Percentiles rank a stretch among this genome's conserved stretches.
Conservation (phyloP, 352 stramenopile species). For the Aphanomyces astaci region DNA sequence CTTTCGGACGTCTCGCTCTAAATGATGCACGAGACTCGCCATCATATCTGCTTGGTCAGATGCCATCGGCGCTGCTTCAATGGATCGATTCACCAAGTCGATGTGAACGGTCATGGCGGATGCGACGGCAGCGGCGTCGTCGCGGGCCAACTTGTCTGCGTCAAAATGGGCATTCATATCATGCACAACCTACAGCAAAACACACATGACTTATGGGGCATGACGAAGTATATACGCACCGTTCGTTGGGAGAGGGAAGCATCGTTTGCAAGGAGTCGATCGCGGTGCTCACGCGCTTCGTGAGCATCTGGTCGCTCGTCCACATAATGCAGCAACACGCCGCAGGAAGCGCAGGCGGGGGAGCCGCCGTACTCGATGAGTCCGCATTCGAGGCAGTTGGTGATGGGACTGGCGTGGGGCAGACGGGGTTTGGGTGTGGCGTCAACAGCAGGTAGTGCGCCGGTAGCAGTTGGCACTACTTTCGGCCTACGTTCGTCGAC, state of each 20-base stretch:
- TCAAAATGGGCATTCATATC: conserved; percentile 18
- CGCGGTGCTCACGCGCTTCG: conserved; percentile 14
- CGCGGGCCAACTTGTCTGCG: conserved; percentile 9
- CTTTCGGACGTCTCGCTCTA: not conserved
- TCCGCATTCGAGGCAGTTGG: conserved; percentile 17
- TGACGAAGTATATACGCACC: not conserved
- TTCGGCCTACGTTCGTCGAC: not conserved
- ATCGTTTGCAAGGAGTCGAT: conserved; percentile 18
- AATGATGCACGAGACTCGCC: not conserved
- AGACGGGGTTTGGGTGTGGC: not conserved
- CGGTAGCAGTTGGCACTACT: no score
- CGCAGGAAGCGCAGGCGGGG: conserved; percentile 3
- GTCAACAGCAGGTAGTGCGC: not conserved
- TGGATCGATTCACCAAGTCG: conserved; percentile 15
- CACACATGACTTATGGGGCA: not conserved
- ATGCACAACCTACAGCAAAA: conserved; percentile 3
- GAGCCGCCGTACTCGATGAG: conserved; percentile 13
- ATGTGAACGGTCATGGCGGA: conserved; percentile 11
- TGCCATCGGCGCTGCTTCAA: conserved; percentile 7
- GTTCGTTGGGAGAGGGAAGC: conserved; percentile 21
- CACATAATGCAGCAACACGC: conserved; percentile 3
- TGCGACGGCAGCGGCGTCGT: not conserved
- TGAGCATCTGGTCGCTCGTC: conserved; percentile 5
- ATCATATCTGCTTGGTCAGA: not conserved
- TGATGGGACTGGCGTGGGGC: conserved; percentile 10